These are phyloP conservation scores for Podila minutissima DNA, from an alignment of 192 early-diverging fungal species.

Conservation along the genomic window DNA sequence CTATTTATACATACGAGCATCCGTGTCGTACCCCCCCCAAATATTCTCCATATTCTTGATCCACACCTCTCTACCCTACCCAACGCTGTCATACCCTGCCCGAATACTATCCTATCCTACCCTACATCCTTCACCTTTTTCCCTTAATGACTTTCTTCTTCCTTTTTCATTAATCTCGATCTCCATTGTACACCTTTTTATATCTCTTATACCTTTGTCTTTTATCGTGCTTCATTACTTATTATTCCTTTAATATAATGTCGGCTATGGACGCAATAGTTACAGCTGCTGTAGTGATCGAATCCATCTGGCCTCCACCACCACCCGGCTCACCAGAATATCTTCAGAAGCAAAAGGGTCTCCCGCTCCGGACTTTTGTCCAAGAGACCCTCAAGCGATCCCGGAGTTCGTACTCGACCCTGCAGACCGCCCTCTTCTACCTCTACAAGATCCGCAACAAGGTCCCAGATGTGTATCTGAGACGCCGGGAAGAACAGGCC, in stretches of 20 bases:
- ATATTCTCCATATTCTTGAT: not conserved
- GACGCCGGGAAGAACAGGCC: constrained; percentile 42
- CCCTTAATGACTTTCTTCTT: too few relatives aligned
- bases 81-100: not conserved
- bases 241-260: not conserved
- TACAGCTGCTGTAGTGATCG: constrained; percentile 65
- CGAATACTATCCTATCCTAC: not conserved
- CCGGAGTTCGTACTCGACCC: constrained; percentile 78
- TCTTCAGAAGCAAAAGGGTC: constrained; percentile 51
- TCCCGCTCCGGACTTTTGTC: constrained; percentile 74
- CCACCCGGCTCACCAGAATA: constrained; percentile 32
- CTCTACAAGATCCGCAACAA: constrained; percentile 63
- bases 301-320: constrained; percentile 61
- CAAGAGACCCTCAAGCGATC: constrained; percentile 81
- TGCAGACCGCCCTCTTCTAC: constrained; percentile 83
- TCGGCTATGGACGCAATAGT: constrained; percentile 51
- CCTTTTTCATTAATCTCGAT: not conserved
- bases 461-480: constrained; percentile 35
- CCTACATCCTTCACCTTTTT: not conserved
- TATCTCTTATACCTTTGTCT: too few relatives aligned
- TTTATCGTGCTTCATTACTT: too few relatives aligned
- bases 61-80: not conserved
- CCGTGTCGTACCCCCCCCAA: constrained; percentile 4
- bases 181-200: not conserved
- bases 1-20: constrained; percentile 10